phyloP scores from a whole-genome alignment of 352 stramenopile genomes.

The Phytophthora foliorum region DNA sequence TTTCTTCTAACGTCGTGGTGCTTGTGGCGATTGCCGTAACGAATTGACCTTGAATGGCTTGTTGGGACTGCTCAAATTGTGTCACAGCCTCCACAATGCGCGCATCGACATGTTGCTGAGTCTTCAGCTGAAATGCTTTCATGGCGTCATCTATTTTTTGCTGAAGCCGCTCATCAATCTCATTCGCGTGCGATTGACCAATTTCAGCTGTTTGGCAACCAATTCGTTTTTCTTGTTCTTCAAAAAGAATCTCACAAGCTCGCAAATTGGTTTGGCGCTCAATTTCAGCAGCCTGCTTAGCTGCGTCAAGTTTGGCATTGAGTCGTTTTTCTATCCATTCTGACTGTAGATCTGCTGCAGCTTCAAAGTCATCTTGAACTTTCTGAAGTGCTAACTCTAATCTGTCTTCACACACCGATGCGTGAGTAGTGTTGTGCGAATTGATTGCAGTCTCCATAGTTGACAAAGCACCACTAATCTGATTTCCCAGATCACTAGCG shows the following conservation, averaged over 20 bases:
- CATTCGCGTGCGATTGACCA: neutral
- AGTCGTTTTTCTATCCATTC: conserved; percentile 1
- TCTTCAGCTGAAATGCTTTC: neutral
- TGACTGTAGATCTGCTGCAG: neutral
- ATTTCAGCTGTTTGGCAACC: neutral
- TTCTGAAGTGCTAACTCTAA: neutral
- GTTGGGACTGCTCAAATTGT: neutral
- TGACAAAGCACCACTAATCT: neutral
- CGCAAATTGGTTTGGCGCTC: neutral
- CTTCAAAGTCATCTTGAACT: neutral
- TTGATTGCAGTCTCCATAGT: neutral
- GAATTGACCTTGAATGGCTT: neutral
- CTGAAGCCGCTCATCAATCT: neutral
- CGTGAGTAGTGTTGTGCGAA: neutral
- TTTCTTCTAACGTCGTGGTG: neutral
- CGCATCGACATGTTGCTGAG: neutral
- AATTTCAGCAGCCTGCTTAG: neutral
- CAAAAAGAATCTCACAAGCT: neutral
- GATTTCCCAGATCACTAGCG: neutral
- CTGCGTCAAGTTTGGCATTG: neutral
- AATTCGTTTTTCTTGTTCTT: neutral
- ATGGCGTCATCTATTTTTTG: neutral
- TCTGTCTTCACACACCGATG: neutral
- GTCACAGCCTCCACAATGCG: neutral
- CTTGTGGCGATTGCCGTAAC: neutral